Percentiles rank a stretch among this genome's conserved stretches.
These are phyloP conservation scores for Coniferiporia weirii DNA, from an alignment of 1,284 basidiomycete genomes.

Conservation along the genomic window DNA sequence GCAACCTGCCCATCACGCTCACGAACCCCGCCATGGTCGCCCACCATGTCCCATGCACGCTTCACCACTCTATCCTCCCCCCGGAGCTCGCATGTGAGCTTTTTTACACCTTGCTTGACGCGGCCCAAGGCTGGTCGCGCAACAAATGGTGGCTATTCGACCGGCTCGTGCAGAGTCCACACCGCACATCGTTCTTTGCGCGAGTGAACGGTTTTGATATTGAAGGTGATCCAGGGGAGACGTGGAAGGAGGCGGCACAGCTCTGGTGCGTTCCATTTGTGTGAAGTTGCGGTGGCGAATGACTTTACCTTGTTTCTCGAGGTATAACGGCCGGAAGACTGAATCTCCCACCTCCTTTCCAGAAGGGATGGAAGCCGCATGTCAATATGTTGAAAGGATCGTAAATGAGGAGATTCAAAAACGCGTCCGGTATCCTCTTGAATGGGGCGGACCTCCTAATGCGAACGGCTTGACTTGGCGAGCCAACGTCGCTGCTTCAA, in stretches of 20 bases:
- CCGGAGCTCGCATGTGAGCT: conserved; percentile 65
- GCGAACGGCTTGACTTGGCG: conserved; percentile 53
- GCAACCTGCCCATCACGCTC: conserved; percentile 51
- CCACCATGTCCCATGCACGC: conserved; percentile 71
- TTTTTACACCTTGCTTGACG: conserved; percentile 63
- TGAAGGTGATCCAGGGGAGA: conserved; percentile 33
- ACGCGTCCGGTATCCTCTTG: conserved; percentile 59
- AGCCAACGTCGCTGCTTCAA: conserved; percentile 88
- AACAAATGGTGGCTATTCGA: conserved; percentile 87
- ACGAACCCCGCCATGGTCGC: conserved; percentile 55
- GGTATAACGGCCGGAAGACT: conserved; percentile 74
- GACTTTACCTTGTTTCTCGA: conserved; percentile 28
- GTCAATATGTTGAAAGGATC: conserved; percentile 65
- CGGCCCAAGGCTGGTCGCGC: conserved; percentile 59
- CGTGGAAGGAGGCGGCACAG: conserved; percentile 59
- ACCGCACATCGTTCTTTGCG: conserved; percentile 76
- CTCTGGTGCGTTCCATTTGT: conserved; percentile 47
- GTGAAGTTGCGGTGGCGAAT: not conserved
- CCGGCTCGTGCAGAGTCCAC: conserved; percentile 75
- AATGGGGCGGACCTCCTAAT: conserved; percentile 57
- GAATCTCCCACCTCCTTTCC: conserved; percentile 60
- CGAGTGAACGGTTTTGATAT: conserved; percentile 36
- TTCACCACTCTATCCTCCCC: conserved; percentile 64
- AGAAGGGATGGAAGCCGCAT: conserved; percentile 73
- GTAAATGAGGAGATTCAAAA: conserved; percentile 72